Evolutionary conservation across 2,329 filamentous ascomycete species (phyloP).

Genomic region (Epichloe festucae): DNA sequence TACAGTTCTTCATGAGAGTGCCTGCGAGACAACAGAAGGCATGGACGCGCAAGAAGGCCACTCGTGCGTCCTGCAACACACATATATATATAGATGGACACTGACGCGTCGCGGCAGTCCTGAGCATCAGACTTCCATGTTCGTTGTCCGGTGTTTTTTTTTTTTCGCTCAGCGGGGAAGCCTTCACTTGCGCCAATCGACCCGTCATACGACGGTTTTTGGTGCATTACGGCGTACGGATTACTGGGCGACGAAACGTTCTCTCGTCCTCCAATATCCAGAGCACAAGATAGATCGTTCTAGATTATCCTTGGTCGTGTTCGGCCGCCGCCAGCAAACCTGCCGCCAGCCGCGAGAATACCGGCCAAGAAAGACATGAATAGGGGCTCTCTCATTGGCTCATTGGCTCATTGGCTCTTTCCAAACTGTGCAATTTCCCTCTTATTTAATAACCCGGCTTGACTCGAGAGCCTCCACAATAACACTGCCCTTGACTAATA

Average conservation of each 20-base stretch:
- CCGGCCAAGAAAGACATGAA: not conserved
- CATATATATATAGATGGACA: too few relatives aligned
- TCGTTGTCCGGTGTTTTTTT: too few relatives aligned
- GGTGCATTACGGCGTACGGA: too few relatives aligned
- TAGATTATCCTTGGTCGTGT: not conserved
- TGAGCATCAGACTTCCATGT: too few relatives aligned
- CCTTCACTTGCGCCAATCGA: too few relatives aligned
- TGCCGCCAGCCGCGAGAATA: not conserved
- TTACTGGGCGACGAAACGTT: not conserved
- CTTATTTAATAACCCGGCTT: not conserved
- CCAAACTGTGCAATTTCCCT: not conserved
- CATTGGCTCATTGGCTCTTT: not conserved
- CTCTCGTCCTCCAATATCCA: not conserved
- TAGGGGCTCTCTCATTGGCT: not conserved
- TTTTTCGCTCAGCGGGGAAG: too few relatives aligned
- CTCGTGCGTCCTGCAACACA: too few relatives aligned
- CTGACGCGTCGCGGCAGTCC: too few relatives aligned
- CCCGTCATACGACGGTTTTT: too few relatives aligned
- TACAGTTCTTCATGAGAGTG: too few relatives aligned
- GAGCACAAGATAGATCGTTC: not conserved
- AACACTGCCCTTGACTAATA: not conserved
- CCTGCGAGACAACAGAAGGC: too few relatives aligned
- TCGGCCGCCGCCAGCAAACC: not conserved
- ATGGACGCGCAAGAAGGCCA: too few relatives aligned
- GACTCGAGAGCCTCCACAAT: not conserved